Base-by-base conservation (phyloP, 225 moss, liverwort and hornwort species). In the Asterella californica region DNA sequence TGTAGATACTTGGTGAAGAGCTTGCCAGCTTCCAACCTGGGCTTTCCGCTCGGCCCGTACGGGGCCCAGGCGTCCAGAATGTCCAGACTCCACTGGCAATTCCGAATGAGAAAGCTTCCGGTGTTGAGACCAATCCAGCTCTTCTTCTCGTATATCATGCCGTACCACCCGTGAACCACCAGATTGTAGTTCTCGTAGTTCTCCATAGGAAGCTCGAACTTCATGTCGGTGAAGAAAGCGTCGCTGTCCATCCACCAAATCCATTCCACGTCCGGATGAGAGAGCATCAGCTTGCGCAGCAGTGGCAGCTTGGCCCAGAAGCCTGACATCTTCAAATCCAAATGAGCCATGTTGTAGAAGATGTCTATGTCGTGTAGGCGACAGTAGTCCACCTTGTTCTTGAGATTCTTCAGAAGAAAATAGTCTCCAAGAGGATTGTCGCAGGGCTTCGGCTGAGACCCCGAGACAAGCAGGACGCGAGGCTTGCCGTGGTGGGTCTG, bases 211-310 rank as follows among this genome's bases (percentile, higher is more conserved):
- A 76, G 15, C 55, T 76, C 55, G 76, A 76, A 76, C 33, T 32
- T 36, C 76, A 76, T 76, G 76, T 76, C 76, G 54, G 76, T 76
- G 76, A 76, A 76, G 54, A 76, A 54, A 17, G 76, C 76, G 57
- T 76, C 76, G 54, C 54, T 54, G 76, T 76, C 76, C 76, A 76
- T 59, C 76, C 76, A 76, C 76, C 76, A 76, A 49, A 73, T 34
- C 73, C 73, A 73, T 78, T 86, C 86, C 15, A 86, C 32, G 27
- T 79, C 79, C 0, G 76, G 76, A 9, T 76, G 76, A n/a, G 76
- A 11, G 30, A 76, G 60, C 76, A 76, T 76, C 25, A 76, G 54
- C 54, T 55, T 57, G 11, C 54, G 76, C 33, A 76, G 54, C 9
- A 76, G 76, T 24, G 76, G 76, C 27, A 76, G 57, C 76, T 76